Evolutionary conservation across 2,329 filamentous ascomycete species (phyloP), one percentile per base, ranked within the genome.

Genomic region (Alternaria postmessia): DNA sequence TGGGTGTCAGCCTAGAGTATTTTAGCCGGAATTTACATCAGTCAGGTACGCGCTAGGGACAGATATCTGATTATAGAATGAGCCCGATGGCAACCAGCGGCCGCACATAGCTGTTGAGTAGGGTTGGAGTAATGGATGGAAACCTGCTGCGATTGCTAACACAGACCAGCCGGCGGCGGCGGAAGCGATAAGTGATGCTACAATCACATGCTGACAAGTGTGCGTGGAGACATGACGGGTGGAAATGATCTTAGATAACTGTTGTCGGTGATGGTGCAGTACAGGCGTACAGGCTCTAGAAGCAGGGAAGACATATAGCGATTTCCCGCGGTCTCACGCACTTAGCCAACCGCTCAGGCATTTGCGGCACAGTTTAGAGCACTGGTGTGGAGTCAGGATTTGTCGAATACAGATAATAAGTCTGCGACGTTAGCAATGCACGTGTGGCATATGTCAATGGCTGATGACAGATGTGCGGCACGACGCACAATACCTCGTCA

Each of bases 381-480:
- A 7, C 46, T 20, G 1, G 30, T 9, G 16, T n/a, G 32, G n/a
- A 26, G 16, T 38, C 12, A 14, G 9, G 20, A 12, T 7, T 9
- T 26, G 14, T n/a, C 9, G 30, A 11, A 38, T n/a, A 20, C 20
- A 14, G 8, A 38, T 9, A 18, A n/a, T 24, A 34, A 42, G 14
- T 38, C 32, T 12, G 36, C n/a, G 24, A 41, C 30, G 36, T 43
- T 18, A 9, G 39, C 49, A 14, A 16, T 34, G 26, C 28, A 30
- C 46, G 24, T 48, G 30, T 30, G 46, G 51, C 51, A 12, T 26
- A 22, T 41, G 52, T 24, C 52, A 51, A 44, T 49, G 41, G 38
- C 39, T 41, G 44, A 47, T 59, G 59, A 51, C 51, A 59, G 55
- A 47, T 59, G 30, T 54, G 51, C 46, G 46, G 39, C 44, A 62